Conservation (phyloP, 805 yeast genomes). For the Ogataea degrootiae region DNA sequence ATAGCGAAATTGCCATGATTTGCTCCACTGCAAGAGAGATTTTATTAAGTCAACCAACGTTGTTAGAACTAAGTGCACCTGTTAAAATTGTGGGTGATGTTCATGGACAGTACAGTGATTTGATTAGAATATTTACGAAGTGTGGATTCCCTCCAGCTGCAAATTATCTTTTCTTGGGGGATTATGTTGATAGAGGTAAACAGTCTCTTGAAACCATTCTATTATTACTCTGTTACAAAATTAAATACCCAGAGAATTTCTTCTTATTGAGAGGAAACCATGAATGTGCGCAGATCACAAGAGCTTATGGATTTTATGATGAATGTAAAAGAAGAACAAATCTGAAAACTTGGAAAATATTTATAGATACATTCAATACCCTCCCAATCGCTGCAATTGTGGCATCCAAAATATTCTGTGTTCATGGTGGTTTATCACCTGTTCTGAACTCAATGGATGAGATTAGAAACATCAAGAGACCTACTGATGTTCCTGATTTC, state of each 20-base stretch:
- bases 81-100: conserved; percentile 91
- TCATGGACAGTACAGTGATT: conserved; percentile 93
- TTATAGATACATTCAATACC: conserved; percentile 92
- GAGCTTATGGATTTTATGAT: conserved; percentile 96
- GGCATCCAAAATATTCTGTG: conserved; percentile 91
- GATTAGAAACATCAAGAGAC: conserved; percentile 68
- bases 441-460: conserved; percentile 70
- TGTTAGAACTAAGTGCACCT: conserved; percentile 81
- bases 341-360: conserved; percentile 88
- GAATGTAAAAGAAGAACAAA: conserved; percentile 94
- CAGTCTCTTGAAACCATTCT: conserved; percentile 91
- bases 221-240: conserved; percentile 83
- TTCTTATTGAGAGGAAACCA: conserved; percentile 92
- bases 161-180: conserved; percentile 89
- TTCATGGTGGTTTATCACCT: conserved; percentile 81
- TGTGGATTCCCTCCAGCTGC: conserved; percentile 97
- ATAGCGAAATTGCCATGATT: conserved; percentile 80
- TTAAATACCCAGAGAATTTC: conserved; percentile 94
- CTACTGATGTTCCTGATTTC: conserved; percentile 83
- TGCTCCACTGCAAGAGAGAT: conserved; percentile 88
- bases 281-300: conserved; percentile 94
- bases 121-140: conserved; percentile 84
- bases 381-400: conserved; percentile 94
- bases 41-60: conserved; percentile 83
- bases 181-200: conserved; percentile 96